phyloP scores from a whole-genome alignment of 331 rosid genomes.

The Dryas integrifolia region DNA sequence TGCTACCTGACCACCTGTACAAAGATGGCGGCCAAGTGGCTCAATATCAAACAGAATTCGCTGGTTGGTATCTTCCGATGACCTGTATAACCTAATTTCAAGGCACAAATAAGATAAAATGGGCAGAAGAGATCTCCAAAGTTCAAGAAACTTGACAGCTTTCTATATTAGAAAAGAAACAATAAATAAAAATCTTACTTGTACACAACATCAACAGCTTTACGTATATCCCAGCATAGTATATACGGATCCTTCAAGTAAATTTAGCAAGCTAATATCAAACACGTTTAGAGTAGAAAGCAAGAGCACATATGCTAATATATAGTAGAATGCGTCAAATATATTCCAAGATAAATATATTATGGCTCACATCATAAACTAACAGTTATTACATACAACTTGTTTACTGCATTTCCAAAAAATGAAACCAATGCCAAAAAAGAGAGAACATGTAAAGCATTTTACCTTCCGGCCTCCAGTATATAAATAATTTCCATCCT shows the following conservation, averaged over 20 bases:
- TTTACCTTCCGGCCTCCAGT: conserved; percentile 91
- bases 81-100: conserved; percentile 73
- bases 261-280: conserved; percentile 26
- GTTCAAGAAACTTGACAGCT: not conserved
- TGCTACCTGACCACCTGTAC: conserved; percentile 97
- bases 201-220: conserved; percentile 84
- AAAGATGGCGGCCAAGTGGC: conserved; percentile 79
- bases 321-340: not conserved
- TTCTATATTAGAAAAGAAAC: conserved; percentile 16
- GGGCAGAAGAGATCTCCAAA: not conserved
- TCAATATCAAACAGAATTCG: conserved; percentile 84
- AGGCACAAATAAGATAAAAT: conserved; percentile 3
- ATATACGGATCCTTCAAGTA: conserved; percentile 83
- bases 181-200: conserved; percentile 46
- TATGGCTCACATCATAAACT: not conserved
- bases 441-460: conserved; percentile 13
- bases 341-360: not conserved
- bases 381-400: not conserved
- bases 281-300: conserved; percentile 11
- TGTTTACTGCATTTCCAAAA: not conserved
- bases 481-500: conserved; percentile 86
- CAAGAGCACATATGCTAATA: conserved; percentile 10
- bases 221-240: conserved; percentile 96
- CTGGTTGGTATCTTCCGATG: conserved; percentile 86
- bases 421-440: not conserved